Conservation (phyloP, 176 grass and related monocot species). For the Ensete glaucum region DNA sequence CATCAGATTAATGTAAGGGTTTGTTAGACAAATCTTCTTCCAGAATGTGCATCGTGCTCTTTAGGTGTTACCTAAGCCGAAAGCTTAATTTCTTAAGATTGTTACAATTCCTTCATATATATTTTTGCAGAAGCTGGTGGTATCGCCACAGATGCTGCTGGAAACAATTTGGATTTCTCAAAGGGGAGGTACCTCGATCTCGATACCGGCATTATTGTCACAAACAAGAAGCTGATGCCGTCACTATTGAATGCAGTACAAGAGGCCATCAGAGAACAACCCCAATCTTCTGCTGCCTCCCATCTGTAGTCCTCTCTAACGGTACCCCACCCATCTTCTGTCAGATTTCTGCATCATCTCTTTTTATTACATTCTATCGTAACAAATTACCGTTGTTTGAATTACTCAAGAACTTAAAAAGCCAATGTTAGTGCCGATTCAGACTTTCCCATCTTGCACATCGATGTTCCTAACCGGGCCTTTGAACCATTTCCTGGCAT, state of each 20-base stretch:
- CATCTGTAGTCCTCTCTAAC: not conserved
- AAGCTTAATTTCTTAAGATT: not conserved
- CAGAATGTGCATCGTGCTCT: not conserved
- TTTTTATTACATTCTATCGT: not conserved
- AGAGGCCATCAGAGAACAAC: slow-evolving; percentile 54
- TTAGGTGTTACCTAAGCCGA: not conserved
- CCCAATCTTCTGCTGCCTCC: slow-evolving; percentile 37
- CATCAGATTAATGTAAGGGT: not conserved
- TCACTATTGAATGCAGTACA: slow-evolving; percentile 61
- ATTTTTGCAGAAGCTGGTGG: slow-evolving; percentile 80
- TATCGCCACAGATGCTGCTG: slow-evolving; percentile 74
- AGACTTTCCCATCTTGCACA: slow-evolving; percentile 35
- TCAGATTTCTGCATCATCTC: not conserved
- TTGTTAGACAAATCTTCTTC: not conserved
- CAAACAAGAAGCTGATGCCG: slow-evolving; percentile 63
- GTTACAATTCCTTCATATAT: not conserved
- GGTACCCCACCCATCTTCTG: no score
- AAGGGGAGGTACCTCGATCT: slow-evolving; percentile 80
- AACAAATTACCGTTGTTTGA: not conserved
- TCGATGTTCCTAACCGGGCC: slow-evolving; percentile 88
- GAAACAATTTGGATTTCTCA: slow-evolving; percentile 84
- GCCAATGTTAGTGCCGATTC: not conserved
- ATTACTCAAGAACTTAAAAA: not conserved
- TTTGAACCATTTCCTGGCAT: slow-evolving; percentile 92
- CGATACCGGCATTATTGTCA: slow-evolving; percentile 78